Evolutionary conservation across 2,329 filamentous ascomycete species (phyloP).

Genomic region (Chrysoporthe puriensis): DNA sequence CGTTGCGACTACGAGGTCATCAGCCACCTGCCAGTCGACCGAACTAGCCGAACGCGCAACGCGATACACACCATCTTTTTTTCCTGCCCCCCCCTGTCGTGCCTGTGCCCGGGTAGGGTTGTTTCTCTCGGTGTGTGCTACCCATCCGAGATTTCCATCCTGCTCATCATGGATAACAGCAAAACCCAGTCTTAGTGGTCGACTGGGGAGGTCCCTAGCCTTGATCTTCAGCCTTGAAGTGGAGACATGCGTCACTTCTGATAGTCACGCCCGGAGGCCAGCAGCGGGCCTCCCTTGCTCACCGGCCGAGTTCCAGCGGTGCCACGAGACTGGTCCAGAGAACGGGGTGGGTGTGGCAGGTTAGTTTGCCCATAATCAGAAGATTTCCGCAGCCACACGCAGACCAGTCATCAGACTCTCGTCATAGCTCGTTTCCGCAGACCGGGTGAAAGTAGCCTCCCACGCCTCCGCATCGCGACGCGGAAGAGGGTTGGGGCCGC

Average conservation of each 20-base stretch:
- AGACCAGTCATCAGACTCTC: neutral
- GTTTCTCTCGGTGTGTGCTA: slow-evolving; percentile 5
- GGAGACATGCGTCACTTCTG: slow-evolving; percentile 27
- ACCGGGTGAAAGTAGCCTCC: neutral
- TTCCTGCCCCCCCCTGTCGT: slow-evolving; percentile 3
- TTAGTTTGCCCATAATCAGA: neutral
- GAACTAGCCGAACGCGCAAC: slow-evolving; percentile 20
- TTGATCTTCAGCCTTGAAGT: slow-evolving; percentile 26
- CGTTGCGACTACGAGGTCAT: slow-evolving; percentile 15
- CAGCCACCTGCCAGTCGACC: slow-evolving; percentile 10
- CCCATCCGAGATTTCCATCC: slow-evolving; percentile 14
- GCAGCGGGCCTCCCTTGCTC: slow-evolving; percentile 3
- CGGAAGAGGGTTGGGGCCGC: neutral
- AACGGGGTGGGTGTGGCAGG: neutral
- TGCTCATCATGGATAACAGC: slow-evolving; percentile 8
- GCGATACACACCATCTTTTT: slow-evolving; percentile 21
- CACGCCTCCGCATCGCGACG: no score
- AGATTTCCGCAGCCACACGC: neutral
- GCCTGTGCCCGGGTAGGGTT: neutral
- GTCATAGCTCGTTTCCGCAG: neutral
- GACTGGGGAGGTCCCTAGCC: slow-evolving; percentile 7
- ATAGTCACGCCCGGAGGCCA: neutral
- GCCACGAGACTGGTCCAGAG: neutral
- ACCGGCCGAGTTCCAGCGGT: neutral
- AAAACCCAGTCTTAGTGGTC: slow-evolving; percentile 7